Percentiles rank a stretch among this genome's conserved stretches.
Conservation (phyloP, 2,329 filamentous ascomycete genomes). For the Aspergillus pseudoviridinutans region DNA sequence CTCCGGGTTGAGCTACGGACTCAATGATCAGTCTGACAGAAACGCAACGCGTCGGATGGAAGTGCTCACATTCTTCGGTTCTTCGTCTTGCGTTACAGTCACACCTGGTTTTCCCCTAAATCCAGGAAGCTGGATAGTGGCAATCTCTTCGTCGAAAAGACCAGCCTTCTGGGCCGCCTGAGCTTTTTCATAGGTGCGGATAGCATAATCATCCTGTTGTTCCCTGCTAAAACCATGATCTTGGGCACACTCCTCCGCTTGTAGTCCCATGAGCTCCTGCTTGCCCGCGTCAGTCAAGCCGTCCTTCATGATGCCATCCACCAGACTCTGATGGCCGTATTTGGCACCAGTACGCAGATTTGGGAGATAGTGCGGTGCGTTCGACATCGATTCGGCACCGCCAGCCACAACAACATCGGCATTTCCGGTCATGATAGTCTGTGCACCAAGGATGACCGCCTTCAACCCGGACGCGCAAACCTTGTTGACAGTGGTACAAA, state of each 20-base stretch:
- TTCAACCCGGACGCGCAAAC: constrained; percentile 96
- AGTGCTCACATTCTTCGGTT: constrained; percentile 75
- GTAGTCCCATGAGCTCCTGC: constrained; percentile 94
- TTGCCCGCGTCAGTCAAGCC: constrained; percentile 86
- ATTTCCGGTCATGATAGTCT: constrained; percentile 96
- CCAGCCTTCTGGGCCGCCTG: constrained; percentile 79
- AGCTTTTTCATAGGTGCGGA: constrained; percentile 90
- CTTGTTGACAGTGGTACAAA: constrained; percentile 96
- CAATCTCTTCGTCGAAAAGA: constrained; percentile 80
- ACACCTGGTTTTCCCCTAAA: constrained; percentile 85
- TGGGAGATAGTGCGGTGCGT: constrained; percentile 91
- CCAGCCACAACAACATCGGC: constrained; percentile 90
- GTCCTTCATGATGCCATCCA: constrained; percentile 91
- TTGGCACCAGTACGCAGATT: constrained; percentile 82
- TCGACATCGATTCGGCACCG: constrained; percentile 98
- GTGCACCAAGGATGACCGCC: constrained; percentile 87
- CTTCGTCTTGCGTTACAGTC: constrained; percentile 80
- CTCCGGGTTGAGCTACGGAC: constrained; percentile 62
- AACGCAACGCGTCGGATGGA: neutral
- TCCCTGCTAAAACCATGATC: constrained; percentile 80
- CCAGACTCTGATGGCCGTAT: constrained; percentile 83
- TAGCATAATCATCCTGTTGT: constrained; percentile 92
- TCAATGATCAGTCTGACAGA: neutral
- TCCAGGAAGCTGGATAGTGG: constrained; percentile 80
- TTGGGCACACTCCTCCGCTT: constrained; percentile 83